Evolutionary conservation across 495 filamentous ascomycete species (phyloP).

Genomic region (Tuber brumale): DNA sequence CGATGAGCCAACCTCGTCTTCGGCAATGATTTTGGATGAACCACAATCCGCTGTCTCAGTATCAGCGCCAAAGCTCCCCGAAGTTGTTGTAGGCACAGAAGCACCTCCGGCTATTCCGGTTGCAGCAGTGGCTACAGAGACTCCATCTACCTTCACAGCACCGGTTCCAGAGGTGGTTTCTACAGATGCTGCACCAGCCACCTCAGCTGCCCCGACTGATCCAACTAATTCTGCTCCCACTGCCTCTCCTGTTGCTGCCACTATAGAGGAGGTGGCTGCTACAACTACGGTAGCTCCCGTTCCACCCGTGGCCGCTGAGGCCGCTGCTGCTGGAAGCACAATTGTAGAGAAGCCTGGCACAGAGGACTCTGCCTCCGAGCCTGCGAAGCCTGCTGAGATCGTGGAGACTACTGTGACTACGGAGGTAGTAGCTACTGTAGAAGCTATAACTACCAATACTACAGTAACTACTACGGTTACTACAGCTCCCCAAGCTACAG

Average conservation of each 20-base stretch:
- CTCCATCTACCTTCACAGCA: background rate
- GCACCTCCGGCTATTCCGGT: slow-evolving; percentile 23
- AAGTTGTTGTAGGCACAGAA: slow-evolving; percentile 39
- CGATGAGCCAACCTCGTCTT: slow-evolving; percentile 25
- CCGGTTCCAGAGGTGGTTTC: background rate
- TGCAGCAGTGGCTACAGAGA: background rate
- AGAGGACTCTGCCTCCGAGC: background rate
- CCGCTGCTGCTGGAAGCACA: background rate
- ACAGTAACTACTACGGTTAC: slow-evolving; percentile 37
- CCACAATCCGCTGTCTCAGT: slow-evolving; percentile 22
- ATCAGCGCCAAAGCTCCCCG: slow-evolving; percentile 20
- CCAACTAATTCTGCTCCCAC: background rate
- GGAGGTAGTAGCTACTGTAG: slow-evolving; percentile 13
- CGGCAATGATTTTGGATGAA: slow-evolving; percentile 41
- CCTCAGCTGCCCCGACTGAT: slow-evolving; percentile 18
- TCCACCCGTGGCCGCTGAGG: background rate
- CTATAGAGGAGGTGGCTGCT: slow-evolving; percentile 1
- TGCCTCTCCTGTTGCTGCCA: background rate
- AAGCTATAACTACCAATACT: slow-evolving; percentile 1
- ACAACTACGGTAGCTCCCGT: slow-evolving; percentile 15
- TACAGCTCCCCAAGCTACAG: slow-evolving; percentile 39
- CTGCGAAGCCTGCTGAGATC: background rate
- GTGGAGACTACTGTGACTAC: background rate
- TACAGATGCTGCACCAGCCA: slow-evolving; percentile 44
- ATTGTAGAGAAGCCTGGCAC: background rate